Base-by-base conservation (phyloP, 2,329 filamentous ascomycete genomes). In the Nothophoma quercina region DNA sequence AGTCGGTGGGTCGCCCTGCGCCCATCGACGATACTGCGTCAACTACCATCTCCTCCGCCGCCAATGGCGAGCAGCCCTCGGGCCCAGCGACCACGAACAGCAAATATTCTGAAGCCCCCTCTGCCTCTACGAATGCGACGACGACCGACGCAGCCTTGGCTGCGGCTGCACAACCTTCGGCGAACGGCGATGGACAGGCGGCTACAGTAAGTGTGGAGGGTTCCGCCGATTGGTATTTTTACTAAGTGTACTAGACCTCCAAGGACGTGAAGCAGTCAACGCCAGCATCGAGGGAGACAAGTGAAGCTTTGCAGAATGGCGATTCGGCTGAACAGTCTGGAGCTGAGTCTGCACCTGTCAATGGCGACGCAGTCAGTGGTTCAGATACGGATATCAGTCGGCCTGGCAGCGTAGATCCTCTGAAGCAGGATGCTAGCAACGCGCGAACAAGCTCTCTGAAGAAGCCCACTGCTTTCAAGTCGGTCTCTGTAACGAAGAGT, bases 401-500 rank as follows among this genome's bases (percentile, higher is more conserved):
- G 65, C 78, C 78, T 42, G 84, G 85, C 52, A 74, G 69, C 35
- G 66, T 73, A 60, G 79, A 73, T 72, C 79, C 83, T 69, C 74
- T 74, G 55, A 82, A 83, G 69, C 83, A 79, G 52, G 81, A 83
- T 50, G 85, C 83, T 64, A 80, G 81, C 40, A 85, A 90, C 70
- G 77, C 77, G 55, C 85, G 59, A 82, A 87, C 56, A 68, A 76
- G 74, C 57, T 79, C 86, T 15, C 51, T 56, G 58, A 92, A 90
- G 81, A 93, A 91, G 74, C 86, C 87, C 16, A 78, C 87, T 15
- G 88, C 86, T 10, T 95, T 96, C 81, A 96, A 95, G 75, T 85
- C 90, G 15, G 88, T 95, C 39, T 93, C 89, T 5, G 89, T 93
- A 62, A 93, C 93, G 62, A 92, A 90, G 75, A 91, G 85, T 34